Evolutionary conservation across 179 eudicot species (phyloP).

Genomic region (Beta macrorhiza): DNA sequence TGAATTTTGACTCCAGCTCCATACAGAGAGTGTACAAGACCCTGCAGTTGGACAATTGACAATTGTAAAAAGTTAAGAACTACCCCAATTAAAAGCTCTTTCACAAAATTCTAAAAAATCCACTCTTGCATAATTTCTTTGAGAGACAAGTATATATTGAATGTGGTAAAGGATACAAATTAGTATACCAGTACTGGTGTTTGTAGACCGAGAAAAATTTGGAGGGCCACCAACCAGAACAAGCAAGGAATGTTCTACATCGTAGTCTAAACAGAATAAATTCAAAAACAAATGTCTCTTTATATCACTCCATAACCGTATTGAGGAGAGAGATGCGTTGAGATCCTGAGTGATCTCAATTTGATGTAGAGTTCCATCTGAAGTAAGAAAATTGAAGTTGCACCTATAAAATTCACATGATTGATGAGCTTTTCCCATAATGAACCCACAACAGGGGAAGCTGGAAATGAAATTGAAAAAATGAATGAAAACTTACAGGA

Average conservation of each 20-base stretch:
- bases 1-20: constrained; percentile 52
- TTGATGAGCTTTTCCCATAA: constrained; percentile 3
- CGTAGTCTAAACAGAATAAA: constrained; percentile 62
- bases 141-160: background rate
- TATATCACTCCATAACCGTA: constrained; percentile 44
- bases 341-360: constrained; percentile 85
- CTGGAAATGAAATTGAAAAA: constrained; percentile 14
- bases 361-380: constrained; percentile 77
- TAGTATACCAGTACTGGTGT: constrained; percentile 40
- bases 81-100: constrained; percentile 2
- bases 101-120: background rate
- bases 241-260: constrained; percentile 50
- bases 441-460: background rate
- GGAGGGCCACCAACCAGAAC: constrained; percentile 57
- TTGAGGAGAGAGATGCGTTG: constrained; percentile 57
- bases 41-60: constrained; percentile 40
- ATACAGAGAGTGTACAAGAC: constrained; percentile 58
- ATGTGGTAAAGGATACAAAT: constrained; percentile 9
- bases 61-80: constrained; percentile 5
- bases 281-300: constrained; percentile 47
- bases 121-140: background rate
- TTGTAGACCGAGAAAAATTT: constrained; percentile 33
- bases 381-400: constrained; percentile 65
- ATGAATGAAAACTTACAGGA: constrained; percentile 61
- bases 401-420: constrained; percentile 58